phyloP scores from a whole-genome alignment of 257 asterid species.

The Voacanga thouarsii region DNA sequence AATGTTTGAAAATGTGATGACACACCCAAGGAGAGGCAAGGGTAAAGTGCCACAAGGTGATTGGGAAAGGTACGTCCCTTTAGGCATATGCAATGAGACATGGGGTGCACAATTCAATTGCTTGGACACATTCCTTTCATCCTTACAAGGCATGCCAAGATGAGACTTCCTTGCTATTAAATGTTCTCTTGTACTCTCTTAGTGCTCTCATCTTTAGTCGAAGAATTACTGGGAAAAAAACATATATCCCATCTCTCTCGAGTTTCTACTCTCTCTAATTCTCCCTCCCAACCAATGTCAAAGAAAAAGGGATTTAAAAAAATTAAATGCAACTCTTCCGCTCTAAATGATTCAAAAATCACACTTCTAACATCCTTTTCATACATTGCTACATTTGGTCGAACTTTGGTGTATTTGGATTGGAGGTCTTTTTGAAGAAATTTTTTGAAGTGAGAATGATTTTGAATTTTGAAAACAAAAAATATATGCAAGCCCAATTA shows the following conservation, averaged over 20 bases:
- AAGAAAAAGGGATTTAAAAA: neutral
- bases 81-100: neutral
- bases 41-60: neutral
- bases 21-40: neutral
- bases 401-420: too few species aligned
- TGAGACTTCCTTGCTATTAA: neutral
- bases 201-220: neutral
- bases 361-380: too few species aligned
- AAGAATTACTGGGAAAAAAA: neutral
- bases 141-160: too few species aligned
- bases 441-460: too few species aligned
- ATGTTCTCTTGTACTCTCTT: neutral
- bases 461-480: too few species aligned
- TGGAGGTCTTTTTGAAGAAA: too few species aligned
- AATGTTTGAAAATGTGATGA: neutral
- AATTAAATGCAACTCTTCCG: neutral
- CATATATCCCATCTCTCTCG: neutral
- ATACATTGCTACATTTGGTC: too few species aligned
- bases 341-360: neutral
- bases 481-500: too few species aligned
- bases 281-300: neutral
- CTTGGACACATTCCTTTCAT: too few species aligned
- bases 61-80: neutral
- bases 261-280: neutral
- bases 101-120: neutral